Evolutionary conservation across 371 early-diverging fungal genomes (phyloP).

Genomic region (Lichtheimia ornata): DNA sequence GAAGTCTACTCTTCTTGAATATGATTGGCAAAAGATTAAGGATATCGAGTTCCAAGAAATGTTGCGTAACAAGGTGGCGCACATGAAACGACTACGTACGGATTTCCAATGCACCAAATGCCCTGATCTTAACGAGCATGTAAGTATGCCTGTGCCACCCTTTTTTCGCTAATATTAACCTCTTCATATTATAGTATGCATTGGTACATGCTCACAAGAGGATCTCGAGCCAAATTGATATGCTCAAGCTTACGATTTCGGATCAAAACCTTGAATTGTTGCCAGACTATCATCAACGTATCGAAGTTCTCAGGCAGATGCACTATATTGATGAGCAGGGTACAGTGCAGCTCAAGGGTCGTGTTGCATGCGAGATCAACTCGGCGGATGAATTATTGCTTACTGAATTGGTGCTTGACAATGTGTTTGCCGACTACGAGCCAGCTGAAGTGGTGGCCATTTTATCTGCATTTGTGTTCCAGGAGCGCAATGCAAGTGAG

Average conservation of each 20-base stretch:
- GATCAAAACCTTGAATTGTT: constrained; percentile 91
- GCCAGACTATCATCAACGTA: constrained; percentile 90
- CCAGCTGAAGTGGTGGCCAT: constrained; percentile 96
- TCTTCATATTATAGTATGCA: constrained; percentile 51
- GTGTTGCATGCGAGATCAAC: constrained; percentile 98
- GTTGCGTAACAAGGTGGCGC: constrained; percentile 49
- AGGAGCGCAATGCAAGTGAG: constrained; percentile 77
- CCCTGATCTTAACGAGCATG: constrained; percentile 80
- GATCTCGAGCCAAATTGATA: constrained; percentile 70
- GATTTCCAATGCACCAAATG: constrained; percentile 81
- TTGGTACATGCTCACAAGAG: constrained; percentile 68
- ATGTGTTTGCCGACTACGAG: constrained; percentile 87
- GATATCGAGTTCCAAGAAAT: constrained; percentile 85
- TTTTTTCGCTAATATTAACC: constrained; percentile 10
- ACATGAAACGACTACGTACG: constrained; percentile 38
- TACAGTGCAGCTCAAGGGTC: constrained; percentile 97
- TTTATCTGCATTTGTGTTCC: constrained; percentile 95
- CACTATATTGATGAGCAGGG: constrained; percentile 82
- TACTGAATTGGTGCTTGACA: constrained; percentile 98
- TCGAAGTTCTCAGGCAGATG: constrained; percentile 78
- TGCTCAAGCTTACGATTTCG: constrained; percentile 76
- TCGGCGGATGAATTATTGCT: constrained; percentile 95
- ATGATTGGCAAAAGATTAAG: constrained; percentile 76
- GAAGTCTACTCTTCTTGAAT: constrained; percentile 51
- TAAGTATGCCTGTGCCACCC: constrained; percentile 37